Conservation (phyloP, 83 land plant species). For the Picea mariana region DNA sequence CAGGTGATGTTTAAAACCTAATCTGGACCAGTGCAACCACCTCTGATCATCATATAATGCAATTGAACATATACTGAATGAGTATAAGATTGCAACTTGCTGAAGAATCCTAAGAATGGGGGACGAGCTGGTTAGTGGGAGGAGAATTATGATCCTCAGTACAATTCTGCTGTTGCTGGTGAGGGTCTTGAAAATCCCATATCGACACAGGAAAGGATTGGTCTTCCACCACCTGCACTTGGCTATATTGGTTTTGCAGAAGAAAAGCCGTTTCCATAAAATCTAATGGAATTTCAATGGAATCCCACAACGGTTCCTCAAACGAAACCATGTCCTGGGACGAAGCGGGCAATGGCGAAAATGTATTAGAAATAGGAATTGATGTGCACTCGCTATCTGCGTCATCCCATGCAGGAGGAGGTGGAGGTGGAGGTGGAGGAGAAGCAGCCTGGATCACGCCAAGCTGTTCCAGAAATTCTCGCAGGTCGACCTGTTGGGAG, state of each 20-base stretch:
- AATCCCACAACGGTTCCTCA: constrained; percentile 7
- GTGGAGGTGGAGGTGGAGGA: background rate
- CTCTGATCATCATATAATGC: no score
- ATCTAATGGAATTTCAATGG: constrained; percentile 8
- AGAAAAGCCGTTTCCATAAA: constrained; percentile 1
- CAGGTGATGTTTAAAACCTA: no score
- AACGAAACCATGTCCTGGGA: background rate
- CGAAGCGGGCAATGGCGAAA: background rate
- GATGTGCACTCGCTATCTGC: background rate
- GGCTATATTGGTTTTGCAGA: background rate
- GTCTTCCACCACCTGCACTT: background rate
- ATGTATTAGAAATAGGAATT: no score
- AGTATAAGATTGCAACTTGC: no score
- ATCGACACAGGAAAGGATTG: background rate
- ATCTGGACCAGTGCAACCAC: no score
- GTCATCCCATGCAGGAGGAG: background rate
- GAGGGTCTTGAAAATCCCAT: background rate
- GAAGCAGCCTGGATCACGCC: background rate
- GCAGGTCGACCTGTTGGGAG: constrained; percentile 11
- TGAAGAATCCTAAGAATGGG: background rate
- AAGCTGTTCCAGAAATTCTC: constrained; percentile 11
- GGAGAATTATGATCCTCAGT: background rate
- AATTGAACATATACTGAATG: no score
- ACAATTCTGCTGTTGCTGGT: background rate
- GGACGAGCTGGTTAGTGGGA: background rate